Evolutionary conservation across 208 protist species (phyloP).

Genomic region (Leishmania arabica): DNA sequence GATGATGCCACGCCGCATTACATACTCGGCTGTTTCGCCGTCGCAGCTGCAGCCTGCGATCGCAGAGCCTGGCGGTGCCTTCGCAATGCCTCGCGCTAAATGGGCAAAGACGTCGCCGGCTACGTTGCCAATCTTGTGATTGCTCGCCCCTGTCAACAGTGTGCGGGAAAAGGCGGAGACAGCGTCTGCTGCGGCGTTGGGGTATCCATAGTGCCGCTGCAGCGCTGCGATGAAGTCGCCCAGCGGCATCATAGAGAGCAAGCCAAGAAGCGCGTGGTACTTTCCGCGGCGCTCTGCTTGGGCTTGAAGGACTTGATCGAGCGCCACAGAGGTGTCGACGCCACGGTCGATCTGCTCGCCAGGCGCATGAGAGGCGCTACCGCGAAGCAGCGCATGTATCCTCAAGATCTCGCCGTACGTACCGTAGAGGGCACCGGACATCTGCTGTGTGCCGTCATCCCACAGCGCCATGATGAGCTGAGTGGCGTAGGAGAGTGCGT

Average conservation of each 20-base stretch:
- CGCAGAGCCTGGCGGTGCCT: not conserved
- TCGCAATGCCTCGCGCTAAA: slow-evolving; percentile 24
- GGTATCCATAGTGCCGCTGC: slow-evolving; percentile 26
- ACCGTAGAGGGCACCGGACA: slow-evolving; percentile 81
- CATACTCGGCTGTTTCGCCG: not conserved
- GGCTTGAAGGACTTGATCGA: slow-evolving; percentile 58
- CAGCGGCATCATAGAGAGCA: slow-evolving; percentile 56
- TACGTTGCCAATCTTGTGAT: slow-evolving; percentile 85
- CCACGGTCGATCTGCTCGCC: not conserved
- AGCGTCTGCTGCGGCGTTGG: not conserved
- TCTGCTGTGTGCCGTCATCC: slow-evolving; percentile 88
- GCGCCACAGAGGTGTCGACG: slow-evolving; percentile 21
- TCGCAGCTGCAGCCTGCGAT: not conserved
- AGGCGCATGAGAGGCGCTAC: not conserved
- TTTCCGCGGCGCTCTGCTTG: slow-evolving; percentile 79
- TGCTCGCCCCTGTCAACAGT: slow-evolving; percentile 65
- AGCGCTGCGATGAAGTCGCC: slow-evolving; percentile 50
- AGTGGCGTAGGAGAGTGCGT: slow-evolving; percentile 48
- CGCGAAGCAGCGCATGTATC: slow-evolving; percentile 14
- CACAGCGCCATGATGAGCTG: slow-evolving; percentile 87
- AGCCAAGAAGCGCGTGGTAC: slow-evolving; percentile 84
- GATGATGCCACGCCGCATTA: slow-evolving; percentile 52
- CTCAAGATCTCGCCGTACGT: slow-evolving; percentile 69
- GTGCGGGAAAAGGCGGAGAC: slow-evolving; percentile 45
- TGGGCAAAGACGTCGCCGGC: slow-evolving; percentile 80